phyloP scores from a whole-genome alignment of 768 basidiomycete genomes.

The Xanthoconium stramineum region DNA sequence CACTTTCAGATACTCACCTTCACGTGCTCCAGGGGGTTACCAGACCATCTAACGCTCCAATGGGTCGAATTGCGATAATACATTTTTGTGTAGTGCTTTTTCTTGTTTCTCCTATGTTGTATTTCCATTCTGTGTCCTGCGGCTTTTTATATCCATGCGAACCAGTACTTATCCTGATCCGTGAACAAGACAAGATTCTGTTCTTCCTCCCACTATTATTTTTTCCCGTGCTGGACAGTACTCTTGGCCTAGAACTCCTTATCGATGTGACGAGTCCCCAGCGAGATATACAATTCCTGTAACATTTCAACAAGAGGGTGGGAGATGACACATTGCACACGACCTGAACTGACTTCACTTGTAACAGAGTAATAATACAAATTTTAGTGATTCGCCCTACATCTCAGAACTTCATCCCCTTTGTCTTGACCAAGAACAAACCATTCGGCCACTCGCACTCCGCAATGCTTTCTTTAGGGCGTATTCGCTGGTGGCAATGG shows the following conservation, averaged over 20 bases:
- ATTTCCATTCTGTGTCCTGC: conserved; percentile 8
- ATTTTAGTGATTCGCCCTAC: neutral
- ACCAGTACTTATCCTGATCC: conserved; percentile 9
- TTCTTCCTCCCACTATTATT: conserved; percentile 1
- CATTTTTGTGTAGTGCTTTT: conserved; percentile 26
- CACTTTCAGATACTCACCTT: conserved; percentile 1
- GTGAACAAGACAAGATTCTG: neutral
- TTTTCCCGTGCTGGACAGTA: conserved; percentile 3
- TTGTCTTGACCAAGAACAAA: conserved; percentile 24
- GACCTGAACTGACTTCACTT: neutral
- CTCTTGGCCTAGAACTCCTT: neutral
- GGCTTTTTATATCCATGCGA: conserved; percentile 24
- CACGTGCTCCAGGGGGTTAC: conserved; percentile 26
- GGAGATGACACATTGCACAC: neutral
- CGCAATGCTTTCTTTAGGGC: conserved; percentile 61
- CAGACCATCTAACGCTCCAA: conserved; percentile 24
- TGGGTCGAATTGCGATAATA: conserved; percentile 10
- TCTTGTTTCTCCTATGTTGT: conserved; percentile 29
- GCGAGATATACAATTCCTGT: neutral
- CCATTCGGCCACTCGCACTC: conserved; percentile 88
- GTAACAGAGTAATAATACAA: conserved; percentile 1
- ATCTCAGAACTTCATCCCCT: conserved; percentile 2
- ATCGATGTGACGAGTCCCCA: neutral
- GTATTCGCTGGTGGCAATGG: too few species aligned
- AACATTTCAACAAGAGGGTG: too few species aligned